Base-by-base conservation (phyloP, 140 eudicot species). In the Oenanthe javanica region DNA sequence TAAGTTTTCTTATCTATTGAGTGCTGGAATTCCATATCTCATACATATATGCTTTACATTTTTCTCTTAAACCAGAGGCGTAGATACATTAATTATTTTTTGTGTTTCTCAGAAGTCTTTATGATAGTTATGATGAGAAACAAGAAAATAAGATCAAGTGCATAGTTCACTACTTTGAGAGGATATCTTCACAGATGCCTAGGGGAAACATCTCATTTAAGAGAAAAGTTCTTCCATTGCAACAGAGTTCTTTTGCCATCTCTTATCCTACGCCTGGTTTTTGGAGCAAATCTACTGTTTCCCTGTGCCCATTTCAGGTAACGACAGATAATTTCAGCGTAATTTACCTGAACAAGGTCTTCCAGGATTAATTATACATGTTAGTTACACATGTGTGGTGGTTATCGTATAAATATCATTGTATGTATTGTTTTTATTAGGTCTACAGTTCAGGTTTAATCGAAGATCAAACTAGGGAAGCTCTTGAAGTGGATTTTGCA, bases 401-500 rank as follows among this genome's bases (percentile, higher is more conserved):
- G 40, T 42, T 54, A 18, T 74, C 72, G 31, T 76, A 5, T 12
- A 42, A 71, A 45, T 85, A 64, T 43, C 46, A 40, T 21, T 63
- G 40, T 77, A 57, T 10, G 72, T 61, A 43, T 77, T 46, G 40
- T 2, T 55, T 67, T 66, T 83, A 80, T 19, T 72, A 94, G 98
- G 93, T 95, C 43, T 81, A 72, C 79, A 81, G 64, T 83, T 89
- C 96, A n/a, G 95, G 98, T 27, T 86, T 89, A 45, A 95, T 95
- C 75, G 99, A 95, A 87, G 97, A 95, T 84, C 95, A 86, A 59
- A 48, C 86, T 21, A 51, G 75, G 59, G 93, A 87, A 84, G 97
- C 92, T 59, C 82, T 92, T 76, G 97, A 95, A 89, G 97, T 89
- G 43, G 99, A 95, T 87, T 95, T 95, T 85, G 99, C 99, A 25